Conservation (phyloP, 805 yeast genomes). For the Candida insectalens region DNA sequence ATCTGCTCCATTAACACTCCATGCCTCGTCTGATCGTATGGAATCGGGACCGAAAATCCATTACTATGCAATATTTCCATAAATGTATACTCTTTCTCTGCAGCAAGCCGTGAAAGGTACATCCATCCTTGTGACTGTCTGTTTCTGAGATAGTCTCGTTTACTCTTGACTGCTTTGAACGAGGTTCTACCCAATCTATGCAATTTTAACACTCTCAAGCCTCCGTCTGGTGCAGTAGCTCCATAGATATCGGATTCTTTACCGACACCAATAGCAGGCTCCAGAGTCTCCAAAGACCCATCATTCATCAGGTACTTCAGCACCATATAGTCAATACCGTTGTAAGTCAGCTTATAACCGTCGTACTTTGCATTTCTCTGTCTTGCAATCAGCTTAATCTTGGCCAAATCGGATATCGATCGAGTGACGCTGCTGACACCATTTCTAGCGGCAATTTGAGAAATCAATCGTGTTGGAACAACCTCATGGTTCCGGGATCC, state of each 20-base stretch:
- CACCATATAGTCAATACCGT: slow-evolving; percentile 90
- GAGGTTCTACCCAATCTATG: slow-evolving; percentile 93
- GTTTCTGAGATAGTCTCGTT: slow-evolving; percentile 79
- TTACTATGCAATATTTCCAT: slow-evolving; percentile 65
- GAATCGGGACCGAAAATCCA: slow-evolving; percentile 82
- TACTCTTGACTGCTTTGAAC: slow-evolving; percentile 84
- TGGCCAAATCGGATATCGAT: slow-evolving; percentile 79
- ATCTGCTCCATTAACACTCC: slow-evolving; percentile 89
- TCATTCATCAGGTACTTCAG: slow-evolving; percentile 73
- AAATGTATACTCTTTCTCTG: slow-evolving; percentile 84
- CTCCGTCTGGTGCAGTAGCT: slow-evolving; percentile 58
- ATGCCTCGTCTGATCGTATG: slow-evolving; percentile 85
- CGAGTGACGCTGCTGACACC: slow-evolving; percentile 62
- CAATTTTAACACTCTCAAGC: slow-evolving; percentile 68
- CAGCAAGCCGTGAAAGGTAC: slow-evolving; percentile 83
- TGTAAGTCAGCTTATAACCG: slow-evolving; percentile 82
- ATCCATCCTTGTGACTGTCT: slow-evolving; percentile 83
- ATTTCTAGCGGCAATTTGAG: slow-evolving; percentile 69
- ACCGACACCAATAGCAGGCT: slow-evolving; percentile 89
- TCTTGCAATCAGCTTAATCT: slow-evolving; percentile 65
- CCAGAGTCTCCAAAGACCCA: slow-evolving; percentile 66
- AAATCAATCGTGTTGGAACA: slow-evolving; percentile 83
- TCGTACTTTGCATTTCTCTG: slow-evolving; percentile 90
- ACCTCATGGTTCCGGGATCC: slow-evolving; percentile 92
- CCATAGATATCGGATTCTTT: slow-evolving; percentile 94